A percentile compares a stretch with the other conserved stretches of the same genome.
These are phyloP conservation scores for Acanthamoeba castellanii DNA, from an alignment of 208 protist genomes.

Conservation along the genomic window DNA sequence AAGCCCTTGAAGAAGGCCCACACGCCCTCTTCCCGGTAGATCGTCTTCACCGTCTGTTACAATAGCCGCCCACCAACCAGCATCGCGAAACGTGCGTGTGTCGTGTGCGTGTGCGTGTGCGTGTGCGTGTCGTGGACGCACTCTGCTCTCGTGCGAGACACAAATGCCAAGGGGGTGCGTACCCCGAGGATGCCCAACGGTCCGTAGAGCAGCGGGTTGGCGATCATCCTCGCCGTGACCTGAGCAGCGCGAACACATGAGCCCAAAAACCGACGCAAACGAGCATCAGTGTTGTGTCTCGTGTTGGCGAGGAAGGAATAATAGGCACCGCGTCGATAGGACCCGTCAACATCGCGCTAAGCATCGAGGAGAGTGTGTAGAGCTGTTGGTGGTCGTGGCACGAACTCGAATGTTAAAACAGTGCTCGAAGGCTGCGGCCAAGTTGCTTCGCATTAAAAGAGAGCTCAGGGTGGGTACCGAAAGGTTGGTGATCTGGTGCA, in stretches of 20 bases:
- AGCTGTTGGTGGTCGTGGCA: background rate
- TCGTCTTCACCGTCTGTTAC: background rate
- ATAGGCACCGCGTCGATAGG: background rate
- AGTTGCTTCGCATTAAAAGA: background rate
- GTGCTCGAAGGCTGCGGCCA: background rate
- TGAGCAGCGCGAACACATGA: background rate
- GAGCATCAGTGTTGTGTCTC: background rate
- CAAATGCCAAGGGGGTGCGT: background rate
- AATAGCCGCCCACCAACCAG: background rate
- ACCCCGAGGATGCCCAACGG: slow-evolving; percentile 13
- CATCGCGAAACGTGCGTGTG: background rate
- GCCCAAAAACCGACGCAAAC: background rate
- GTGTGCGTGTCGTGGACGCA: background rate
- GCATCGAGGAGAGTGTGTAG: background rate
- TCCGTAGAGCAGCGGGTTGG: background rate
- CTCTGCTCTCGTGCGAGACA: background rate
- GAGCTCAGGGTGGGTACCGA: background rate
- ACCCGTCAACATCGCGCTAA: background rate
- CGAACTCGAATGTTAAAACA: background rate
- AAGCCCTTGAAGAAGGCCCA: slow-evolving; percentile 52
- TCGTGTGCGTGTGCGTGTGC: no score
- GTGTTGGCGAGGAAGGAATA: background rate
- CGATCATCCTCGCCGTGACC: slow-evolving; percentile 8
- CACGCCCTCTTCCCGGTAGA: slow-evolving; percentile 18
- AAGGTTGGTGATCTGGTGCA: background rate